These are phyloP conservation scores for Naganishia cerealis DNA, from an alignment of 1,284 basidiomycete species.

Conservation along the genomic window DNA sequence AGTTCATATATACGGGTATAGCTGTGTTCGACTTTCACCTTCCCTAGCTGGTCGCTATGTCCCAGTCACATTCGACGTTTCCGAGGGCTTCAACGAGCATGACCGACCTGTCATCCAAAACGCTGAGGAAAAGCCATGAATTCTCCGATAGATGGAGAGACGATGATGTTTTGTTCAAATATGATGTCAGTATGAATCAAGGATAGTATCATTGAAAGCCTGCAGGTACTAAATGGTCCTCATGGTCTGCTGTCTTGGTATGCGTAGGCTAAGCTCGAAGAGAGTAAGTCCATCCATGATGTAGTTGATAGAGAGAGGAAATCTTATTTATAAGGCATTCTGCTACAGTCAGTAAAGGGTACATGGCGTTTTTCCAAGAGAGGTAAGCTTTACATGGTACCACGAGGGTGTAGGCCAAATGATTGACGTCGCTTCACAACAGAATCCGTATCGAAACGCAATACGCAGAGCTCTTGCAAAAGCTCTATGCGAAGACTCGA, in stretches of 20 bases:
- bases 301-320: slow-evolving; percentile 17
- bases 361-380: slow-evolving; percentile 70
- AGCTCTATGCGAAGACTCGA: slow-evolving; percentile 68
- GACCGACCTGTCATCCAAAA: slow-evolving; percentile 18
- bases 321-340: slow-evolving; percentile 67
- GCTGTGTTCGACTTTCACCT: neutral
- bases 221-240: neutral
- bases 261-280: slow-evolving; percentile 18
- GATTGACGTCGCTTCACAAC: slow-evolving; percentile 34
- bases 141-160: slow-evolving; percentile 16
- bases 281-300: slow-evolving; percentile 12
- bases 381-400: slow-evolving; percentile 60
- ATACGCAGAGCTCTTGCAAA: slow-evolving; percentile 71
- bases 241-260: neutral
- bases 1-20: neutral
- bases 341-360: slow-evolving; percentile 32
- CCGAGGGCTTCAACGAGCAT: slow-evolving; percentile 15
- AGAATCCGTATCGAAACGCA: slow-evolving; percentile 78
- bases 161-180: slow-evolving; percentile 23
- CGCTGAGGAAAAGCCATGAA: slow-evolving; percentile 21
- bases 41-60: neutral
- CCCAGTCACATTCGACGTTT: neutral
- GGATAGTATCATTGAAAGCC: no score
- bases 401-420: slow-evolving; percentile 22
- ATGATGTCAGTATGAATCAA: slow-evolving; percentile 23